A percentile compares a stretch with the other conserved stretches of the same genome.
Conservation (phyloP, 1,284 basidiomycete species). For the Malassezia restricta region DNA sequence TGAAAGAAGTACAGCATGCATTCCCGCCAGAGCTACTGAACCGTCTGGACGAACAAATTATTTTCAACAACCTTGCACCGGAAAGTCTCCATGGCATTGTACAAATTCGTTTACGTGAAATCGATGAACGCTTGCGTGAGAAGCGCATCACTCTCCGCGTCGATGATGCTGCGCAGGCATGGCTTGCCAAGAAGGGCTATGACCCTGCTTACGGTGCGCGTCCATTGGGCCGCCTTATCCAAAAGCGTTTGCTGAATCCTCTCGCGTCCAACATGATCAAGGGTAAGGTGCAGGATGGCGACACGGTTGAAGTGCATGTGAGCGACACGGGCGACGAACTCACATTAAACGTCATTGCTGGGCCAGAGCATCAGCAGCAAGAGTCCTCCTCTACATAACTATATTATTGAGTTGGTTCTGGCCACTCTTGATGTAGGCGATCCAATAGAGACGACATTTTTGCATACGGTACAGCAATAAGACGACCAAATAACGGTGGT, state of each 20-base stretch:
- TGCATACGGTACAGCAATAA: slow-evolving; percentile 26
- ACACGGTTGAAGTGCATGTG: slow-evolving; percentile 15
- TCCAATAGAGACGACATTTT: neutral
- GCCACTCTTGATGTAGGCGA: slow-evolving; percentile 8
- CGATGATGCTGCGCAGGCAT: slow-evolving; percentile 55
- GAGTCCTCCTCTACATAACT: neutral
- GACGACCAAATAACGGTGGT: slow-evolving; percentile 34
- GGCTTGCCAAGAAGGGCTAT: slow-evolving; percentile 70
- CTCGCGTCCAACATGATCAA: slow-evolving; percentile 26
- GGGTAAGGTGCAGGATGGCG: slow-evolving; percentile 19
- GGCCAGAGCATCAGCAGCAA: neutral
- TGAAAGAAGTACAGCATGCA: slow-evolving; percentile 55
- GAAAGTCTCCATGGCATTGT: slow-evolving; percentile 62
- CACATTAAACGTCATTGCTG: neutral
- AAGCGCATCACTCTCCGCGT: slow-evolving; percentile 61
- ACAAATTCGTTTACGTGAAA: slow-evolving; percentile 52
- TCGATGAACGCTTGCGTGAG: slow-evolving; percentile 16
- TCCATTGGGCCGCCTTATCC: slow-evolving; percentile 49
- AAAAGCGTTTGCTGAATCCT: slow-evolving; percentile 33
- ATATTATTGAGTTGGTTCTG: neutral
- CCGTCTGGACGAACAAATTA: slow-evolving; percentile 59
- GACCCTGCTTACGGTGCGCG: slow-evolving; percentile 74
- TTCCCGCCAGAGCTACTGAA: slow-evolving; percentile 74
- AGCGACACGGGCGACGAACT: slow-evolving; percentile 1
- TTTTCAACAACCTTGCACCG: slow-evolving; percentile 65